These are phyloP conservation scores for Excoecaria cochinchinensis DNA, from an alignment of 345 rosid genomes.

Conservation along the genomic window DNA sequence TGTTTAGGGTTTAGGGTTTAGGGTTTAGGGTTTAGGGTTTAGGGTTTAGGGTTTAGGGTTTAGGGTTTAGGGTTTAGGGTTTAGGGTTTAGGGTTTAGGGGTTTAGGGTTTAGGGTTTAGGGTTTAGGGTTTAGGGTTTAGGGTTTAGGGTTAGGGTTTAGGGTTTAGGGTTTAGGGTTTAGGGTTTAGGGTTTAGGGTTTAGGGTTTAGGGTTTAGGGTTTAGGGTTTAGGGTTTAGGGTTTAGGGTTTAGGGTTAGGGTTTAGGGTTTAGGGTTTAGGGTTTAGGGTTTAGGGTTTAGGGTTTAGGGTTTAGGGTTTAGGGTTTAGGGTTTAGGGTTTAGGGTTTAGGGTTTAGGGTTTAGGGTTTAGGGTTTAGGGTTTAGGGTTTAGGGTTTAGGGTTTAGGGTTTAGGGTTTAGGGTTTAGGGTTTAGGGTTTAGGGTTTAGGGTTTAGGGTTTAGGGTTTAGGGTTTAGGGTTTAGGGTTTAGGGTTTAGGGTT, in stretches of 20 bases:
- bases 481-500: slow-evolving; percentile 9
- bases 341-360: slow-evolving; percentile 28
- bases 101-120: slow-evolving; percentile 14
- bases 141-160: too few species aligned
- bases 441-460: slow-evolving; percentile 5
- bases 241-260: slow-evolving; percentile 13
- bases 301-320: slow-evolving; percentile 23
- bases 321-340: slow-evolving; percentile 20
- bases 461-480: slow-evolving; percentile 11
- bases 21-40: slow-evolving; percentile 33
- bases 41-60: slow-evolving; percentile 33
- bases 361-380: slow-evolving; percentile 7
- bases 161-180: slow-evolving; percentile 7
- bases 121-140: slow-evolving; percentile 17
- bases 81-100: slow-evolving; percentile 14
- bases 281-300: slow-evolving; percentile 13
- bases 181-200: background rate
- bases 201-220: background rate
- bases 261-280: slow-evolving; percentile 17
- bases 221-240: background rate
- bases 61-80: slow-evolving; percentile 29
- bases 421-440: slow-evolving; percentile 9
- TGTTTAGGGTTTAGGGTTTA: slow-evolving; percentile 28
- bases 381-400: slow-evolving; percentile 1
- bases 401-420: slow-evolving; percentile 7